These are phyloP conservation scores for Fraxinus quadrangulata DNA, from an alignment of 257 asterid genomes.

Conservation along the genomic window DNA sequence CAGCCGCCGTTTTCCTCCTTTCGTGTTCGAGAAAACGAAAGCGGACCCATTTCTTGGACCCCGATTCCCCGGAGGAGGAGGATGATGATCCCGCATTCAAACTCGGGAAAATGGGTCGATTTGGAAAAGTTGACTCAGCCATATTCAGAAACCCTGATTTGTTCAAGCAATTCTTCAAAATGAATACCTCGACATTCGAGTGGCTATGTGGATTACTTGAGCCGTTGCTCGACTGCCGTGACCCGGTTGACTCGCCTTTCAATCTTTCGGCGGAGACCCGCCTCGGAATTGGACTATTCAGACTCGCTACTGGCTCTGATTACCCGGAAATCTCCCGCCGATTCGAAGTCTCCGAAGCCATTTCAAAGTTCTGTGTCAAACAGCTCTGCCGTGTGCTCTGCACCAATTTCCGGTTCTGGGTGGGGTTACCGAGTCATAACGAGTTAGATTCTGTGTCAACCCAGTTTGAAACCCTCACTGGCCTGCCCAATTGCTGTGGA, in stretches of 20 bases:
- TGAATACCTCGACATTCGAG: slow-evolving; percentile 69
- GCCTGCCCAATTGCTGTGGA: slow-evolving; percentile 87
- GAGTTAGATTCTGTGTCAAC: slow-evolving; percentile 60
- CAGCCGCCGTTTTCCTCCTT: slow-evolving; percentile 42
- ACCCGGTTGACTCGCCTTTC: slow-evolving; percentile 72
- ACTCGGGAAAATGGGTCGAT: slow-evolving; percentile 16
- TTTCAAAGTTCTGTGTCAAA: slow-evolving; percentile 63
- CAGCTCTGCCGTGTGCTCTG: slow-evolving; percentile 89
- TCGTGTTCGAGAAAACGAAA: slow-evolving; percentile 59
- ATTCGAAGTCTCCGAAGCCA: slow-evolving; percentile 54
- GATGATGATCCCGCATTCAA: slow-evolving; percentile 16
- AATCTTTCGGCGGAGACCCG: slow-evolving; percentile 59
- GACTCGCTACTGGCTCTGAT: slow-evolving; percentile 77
- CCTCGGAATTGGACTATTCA: slow-evolving; percentile 75
- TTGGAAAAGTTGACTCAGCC: slow-evolving; percentile 22
- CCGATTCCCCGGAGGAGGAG: slow-evolving; percentile 25
- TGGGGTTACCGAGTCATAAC: slow-evolving; percentile 56
- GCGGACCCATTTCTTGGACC: slow-evolving; percentile 33
- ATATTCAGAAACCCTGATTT: slow-evolving; percentile 52
- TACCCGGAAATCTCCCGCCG: slow-evolving; percentile 49
- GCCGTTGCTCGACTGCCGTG: slow-evolving; percentile 86
- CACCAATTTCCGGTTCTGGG: slow-evolving; percentile 89
- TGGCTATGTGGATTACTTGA: slow-evolving; percentile 89
- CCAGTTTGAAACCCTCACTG: slow-evolving; percentile 59
- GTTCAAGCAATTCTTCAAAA: slow-evolving; percentile 55